Evolutionary conservation across 2,329 filamentous ascomycete species (phyloP), one percentile per base, ranked within the genome.

Genomic region (Fusarium nelsonii): DNA sequence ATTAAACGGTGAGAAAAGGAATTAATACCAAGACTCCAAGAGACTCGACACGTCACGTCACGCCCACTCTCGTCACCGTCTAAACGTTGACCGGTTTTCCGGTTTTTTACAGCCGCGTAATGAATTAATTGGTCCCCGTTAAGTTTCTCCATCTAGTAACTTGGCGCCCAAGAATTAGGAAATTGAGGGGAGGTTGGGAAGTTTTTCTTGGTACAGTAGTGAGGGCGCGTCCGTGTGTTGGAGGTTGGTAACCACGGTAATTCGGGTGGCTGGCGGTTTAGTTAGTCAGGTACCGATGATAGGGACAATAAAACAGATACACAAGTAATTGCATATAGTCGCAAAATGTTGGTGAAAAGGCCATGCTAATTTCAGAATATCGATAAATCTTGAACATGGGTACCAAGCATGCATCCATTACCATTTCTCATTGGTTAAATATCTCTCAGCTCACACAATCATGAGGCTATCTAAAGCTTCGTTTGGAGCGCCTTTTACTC

Each of bases 61-160:
- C 63, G 30, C 18, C 36, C 30, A 50, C 34, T 26, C 34, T 50
- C 48, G 48, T 50, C 48, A 51, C 48, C 48, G 48, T 51, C 23
- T 20, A 51, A 30, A 65, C 53, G 45, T 28, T 65, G 60, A 34
- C 53, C 60, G 53, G 45, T 65, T 65, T 45, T 65, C 59, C 52
- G 36, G 53, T 43, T 65, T 64, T 32, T 54, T 36, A 23, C 23
- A 23, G 45, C 58, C 57, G 41, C 52, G 53, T 59, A 59, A 59
- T 58, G 45, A 39, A 30, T 45, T 50, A 56, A 62, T 49, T 62
- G 57, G 57, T 30, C 26, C 32, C 41, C 51, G 15, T 46, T 30
- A 9, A 45, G 41, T 50, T 49, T n/a, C 12, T 48, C 9, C 23
- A 34, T 50, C 41, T 44, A 36, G 28, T 41, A 37, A 45, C 34